Evolutionary conservation across 805 yeast species (phyloP), one percentile per base, ranked within the genome.

Genomic region (Suhomyces sp.): DNA sequence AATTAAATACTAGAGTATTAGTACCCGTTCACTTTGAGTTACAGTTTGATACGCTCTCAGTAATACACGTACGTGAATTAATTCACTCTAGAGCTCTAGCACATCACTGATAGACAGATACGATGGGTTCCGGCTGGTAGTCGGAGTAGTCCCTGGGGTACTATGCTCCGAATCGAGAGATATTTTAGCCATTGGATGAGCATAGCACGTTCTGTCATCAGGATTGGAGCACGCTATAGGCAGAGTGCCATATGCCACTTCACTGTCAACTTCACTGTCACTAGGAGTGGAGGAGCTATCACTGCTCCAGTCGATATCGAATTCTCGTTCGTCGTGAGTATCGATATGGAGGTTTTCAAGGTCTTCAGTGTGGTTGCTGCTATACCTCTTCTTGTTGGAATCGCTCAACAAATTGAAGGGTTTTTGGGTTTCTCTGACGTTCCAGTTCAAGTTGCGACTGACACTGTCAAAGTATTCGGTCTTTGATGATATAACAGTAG

Each of bases 361-460:
- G 19, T 44, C 42, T 4, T 29, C 48, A 4, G 29, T 54, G 44
- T 51, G 57, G 45, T 44, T 51, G 38, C 54, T 60, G 31, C 48
- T 47, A 50, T 59, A 59, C 47, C 57, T 54, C 74, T 59, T 78
- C 75, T 61, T 58, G 62, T 83, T 85, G 66, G 81, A 79, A 26
- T 79, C 83, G 40, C 87, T 81, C 35, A 84, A 67, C 60, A 81
- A 69, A 5, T 79, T 80, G 65, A 90, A 88, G 3, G 96, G 86
- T 62, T 89, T 90, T 66, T 93, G 97, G 52, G 85, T 85, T 64
- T 90, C 94, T 59, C 97, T 80, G 26, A 82, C 90, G 67, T 93
- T 93, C 99, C 99, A 94, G 66, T 93, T 90, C 65, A 94, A 72
- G 27, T 96, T 86, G 61, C 96, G 76, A 67, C 93, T 82, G 46